Evolutionary conservation across 495 filamentous ascomycete species (phyloP), one percentile per base, ranked within the genome.

Genomic region (Sordaria brevicollis): DNA sequence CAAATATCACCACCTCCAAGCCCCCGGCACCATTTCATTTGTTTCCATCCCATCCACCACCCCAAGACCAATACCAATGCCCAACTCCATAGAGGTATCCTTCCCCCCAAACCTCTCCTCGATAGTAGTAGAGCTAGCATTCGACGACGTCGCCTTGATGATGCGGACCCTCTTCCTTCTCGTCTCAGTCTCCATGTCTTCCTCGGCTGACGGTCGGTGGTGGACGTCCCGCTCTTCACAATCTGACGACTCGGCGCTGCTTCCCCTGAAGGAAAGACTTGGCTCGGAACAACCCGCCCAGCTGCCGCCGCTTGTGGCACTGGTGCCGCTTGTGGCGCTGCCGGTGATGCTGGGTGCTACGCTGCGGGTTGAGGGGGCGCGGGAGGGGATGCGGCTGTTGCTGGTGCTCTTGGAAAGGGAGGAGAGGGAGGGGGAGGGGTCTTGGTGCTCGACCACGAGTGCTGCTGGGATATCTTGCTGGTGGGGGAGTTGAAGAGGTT

Each of bases 1-100:
- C 7, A 37, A 37, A 68, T 25, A 69, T 54, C 41, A 29, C 72
- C 73, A 74, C 35, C 62, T 68, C 71, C 73, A 75, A 31, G 67
- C 65, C 67, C 73, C 73, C 3, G 73, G 73, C 6, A 73, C 68
- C 25, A 41, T 34, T 11, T 41, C 37, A 13, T 72, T 69, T 2
- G 5, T 65, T 7, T 70, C 71, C 7, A 70, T 65, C 29, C 13
- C 31, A 3, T 69, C 66, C 0, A n/a, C n/a, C n/a, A n/a, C n/a
- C n/a, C 66, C 71, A 37, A 72, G 35, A 7, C 70, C 70, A 36
- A n/a, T 10, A 41, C 69, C 19, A 19, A 69, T 34, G 19, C 70
- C 68, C 69, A 65, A 70, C 43, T 67, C 70, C 21, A 36, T 19
- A 65, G 31, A 57, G n/a, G n/a, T n/a, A n/a, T n/a, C n/a, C n/a